Percentiles rank a stretch among this genome's conserved stretches.
phyloP scores from a whole-genome alignment of 352 stramenopile genomes.

The Phytophthora aleatoria region DNA sequence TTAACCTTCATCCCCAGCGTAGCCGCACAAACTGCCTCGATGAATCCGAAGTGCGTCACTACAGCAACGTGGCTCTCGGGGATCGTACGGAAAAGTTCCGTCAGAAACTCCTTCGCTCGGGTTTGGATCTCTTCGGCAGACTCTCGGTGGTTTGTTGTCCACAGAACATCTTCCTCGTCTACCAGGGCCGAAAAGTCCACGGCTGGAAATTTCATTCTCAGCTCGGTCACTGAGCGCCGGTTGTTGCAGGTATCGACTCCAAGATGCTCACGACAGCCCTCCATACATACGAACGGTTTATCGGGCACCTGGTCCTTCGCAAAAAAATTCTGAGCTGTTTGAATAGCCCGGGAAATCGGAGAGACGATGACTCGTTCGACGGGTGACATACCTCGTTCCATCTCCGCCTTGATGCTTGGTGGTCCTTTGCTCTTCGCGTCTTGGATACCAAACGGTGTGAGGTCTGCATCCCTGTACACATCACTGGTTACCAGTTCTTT shows the following conservation, averaged over 20 bases:
- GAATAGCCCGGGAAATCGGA: slow-evolving; percentile 65
- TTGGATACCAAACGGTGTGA: slow-evolving; percentile 58
- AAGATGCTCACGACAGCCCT: slow-evolving; percentile 64
- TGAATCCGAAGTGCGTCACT: slow-evolving; percentile 73
- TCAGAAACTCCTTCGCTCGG: slow-evolving; percentile 55
- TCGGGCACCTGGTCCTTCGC: slow-evolving; percentile 30
- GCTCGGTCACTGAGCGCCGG: slow-evolving; percentile 42
- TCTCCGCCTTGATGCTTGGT: slow-evolving; percentile 38
- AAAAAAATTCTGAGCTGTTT: slow-evolving; percentile 71
- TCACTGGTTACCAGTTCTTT: slow-evolving; percentile 55
- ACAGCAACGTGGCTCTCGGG: slow-evolving; percentile 61
- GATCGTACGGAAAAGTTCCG: slow-evolving; percentile 55
- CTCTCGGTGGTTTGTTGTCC: slow-evolving; percentile 59
- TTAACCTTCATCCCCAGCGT: slow-evolving; percentile 38
- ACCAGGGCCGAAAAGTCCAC: slow-evolving; percentile 64
- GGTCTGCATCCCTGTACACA: slow-evolving; percentile 55
- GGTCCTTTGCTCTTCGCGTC: slow-evolving; percentile 53
- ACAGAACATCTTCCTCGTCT: slow-evolving; percentile 59
- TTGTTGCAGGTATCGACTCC: slow-evolving; percentile 76
- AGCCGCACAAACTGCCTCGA: slow-evolving; percentile 55
- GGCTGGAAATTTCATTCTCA: slow-evolving; percentile 57
- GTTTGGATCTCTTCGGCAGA: slow-evolving; percentile 57
- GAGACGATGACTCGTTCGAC: slow-evolving; percentile 49
- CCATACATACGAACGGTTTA: slow-evolving; percentile 57
- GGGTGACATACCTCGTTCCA: slow-evolving; percentile 62